These are phyloP conservation scores for Millerozyma acaciae DNA, from an alignment of 805 yeast species.

Conservation along the genomic window DNA sequence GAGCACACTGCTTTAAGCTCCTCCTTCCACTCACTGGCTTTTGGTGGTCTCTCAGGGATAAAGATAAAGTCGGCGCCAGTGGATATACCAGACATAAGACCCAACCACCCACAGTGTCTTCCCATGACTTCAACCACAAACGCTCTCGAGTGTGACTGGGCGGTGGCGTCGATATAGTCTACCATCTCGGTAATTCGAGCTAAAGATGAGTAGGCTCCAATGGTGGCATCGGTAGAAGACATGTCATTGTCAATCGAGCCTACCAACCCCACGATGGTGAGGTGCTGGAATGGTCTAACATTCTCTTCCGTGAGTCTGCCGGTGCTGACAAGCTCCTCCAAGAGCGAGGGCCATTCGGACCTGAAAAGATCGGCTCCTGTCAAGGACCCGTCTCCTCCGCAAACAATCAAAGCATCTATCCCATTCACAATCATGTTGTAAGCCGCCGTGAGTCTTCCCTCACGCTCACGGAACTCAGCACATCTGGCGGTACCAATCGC, in stretches of 20 bases:
- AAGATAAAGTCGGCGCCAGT: slow-evolving; percentile 78
- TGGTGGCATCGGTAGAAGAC: slow-evolving; percentile 81
- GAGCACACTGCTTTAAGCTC: slow-evolving; percentile 61
- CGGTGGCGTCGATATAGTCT: slow-evolving; percentile 82
- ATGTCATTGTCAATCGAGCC: slow-evolving; percentile 85
- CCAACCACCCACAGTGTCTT: slow-evolving; percentile 87
- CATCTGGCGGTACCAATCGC: slow-evolving; percentile 77
- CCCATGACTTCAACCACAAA: slow-evolving; percentile 88
- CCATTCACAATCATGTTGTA: slow-evolving; percentile 65
- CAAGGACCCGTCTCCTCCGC: slow-evolving; percentile 82
- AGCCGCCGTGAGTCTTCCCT: slow-evolving; percentile 62
- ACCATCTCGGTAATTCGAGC: slow-evolving; percentile 71
- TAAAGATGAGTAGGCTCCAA: slow-evolving; percentile 76
- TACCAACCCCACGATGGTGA: slow-evolving; percentile 70
- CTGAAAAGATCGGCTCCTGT: slow-evolving; percentile 81
- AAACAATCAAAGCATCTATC: slow-evolving; percentile 72
- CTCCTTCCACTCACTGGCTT: slow-evolving; percentile 58
- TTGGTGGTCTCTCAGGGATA: slow-evolving; percentile 77
- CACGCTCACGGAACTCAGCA: slow-evolving; percentile 59
- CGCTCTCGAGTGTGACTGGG: slow-evolving; percentile 78
- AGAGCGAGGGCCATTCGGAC: slow-evolving; percentile 71
- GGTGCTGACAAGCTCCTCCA: slow-evolving; percentile 49
- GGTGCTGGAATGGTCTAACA: slow-evolving; percentile 46
- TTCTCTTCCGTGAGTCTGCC: slow-evolving; percentile 46
- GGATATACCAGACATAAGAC: slow-evolving; percentile 74